Evolutionary conservation across 78 protist genomes (phyloP).

Genomic region (Polysphondylium violaceum): DNA sequence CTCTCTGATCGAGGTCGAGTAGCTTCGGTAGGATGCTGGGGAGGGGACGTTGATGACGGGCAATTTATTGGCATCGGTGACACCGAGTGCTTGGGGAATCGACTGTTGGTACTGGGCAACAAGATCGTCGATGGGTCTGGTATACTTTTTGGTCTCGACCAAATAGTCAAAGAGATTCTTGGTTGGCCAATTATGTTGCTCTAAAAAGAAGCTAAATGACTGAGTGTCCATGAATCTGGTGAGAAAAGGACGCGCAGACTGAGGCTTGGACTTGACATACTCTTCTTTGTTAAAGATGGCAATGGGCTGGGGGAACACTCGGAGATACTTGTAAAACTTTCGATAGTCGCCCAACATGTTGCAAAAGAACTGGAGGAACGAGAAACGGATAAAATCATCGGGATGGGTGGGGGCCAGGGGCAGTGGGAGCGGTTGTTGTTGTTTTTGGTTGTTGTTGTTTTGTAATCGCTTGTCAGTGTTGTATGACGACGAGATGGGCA

Average conservation of each 20-base stretch:
- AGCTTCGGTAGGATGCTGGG: background rate
- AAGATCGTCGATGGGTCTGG: constrained; percentile 49
- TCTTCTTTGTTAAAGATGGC: constrained; percentile 66
- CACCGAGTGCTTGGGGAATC: constrained; percentile 61
- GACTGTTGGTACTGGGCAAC: background rate
- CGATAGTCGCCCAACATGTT: constrained; percentile 67
- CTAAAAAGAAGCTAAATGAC: constrained; percentile 56
- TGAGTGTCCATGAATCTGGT: constrained; percentile 66
- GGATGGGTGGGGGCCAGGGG: background rate
- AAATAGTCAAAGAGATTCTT: constrained; percentile 61
- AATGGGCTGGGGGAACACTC: constrained; percentile 82
- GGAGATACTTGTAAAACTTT: constrained; percentile 42
- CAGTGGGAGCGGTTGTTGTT: background rate
- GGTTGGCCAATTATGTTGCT: constrained; percentile 70
- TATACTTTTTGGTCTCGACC: constrained; percentile 23
- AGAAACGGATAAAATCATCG: constrained; percentile 37
- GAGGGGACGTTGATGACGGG: background rate
- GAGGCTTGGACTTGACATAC: constrained; percentile 21
- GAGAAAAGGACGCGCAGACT: constrained; percentile 2
- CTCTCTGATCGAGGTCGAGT: constrained; percentile 4
- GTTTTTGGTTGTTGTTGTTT: background rate
- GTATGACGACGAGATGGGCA: constrained; percentile 7
- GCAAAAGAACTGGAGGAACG: constrained; percentile 74
- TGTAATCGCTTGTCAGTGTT: background rate
- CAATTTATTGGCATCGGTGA: background rate